Evolutionary conservation across 2,329 filamentous ascomycete species (phyloP), one percentile per base, ranked within the genome.

Genomic region (Botrytis tulipae): DNA sequence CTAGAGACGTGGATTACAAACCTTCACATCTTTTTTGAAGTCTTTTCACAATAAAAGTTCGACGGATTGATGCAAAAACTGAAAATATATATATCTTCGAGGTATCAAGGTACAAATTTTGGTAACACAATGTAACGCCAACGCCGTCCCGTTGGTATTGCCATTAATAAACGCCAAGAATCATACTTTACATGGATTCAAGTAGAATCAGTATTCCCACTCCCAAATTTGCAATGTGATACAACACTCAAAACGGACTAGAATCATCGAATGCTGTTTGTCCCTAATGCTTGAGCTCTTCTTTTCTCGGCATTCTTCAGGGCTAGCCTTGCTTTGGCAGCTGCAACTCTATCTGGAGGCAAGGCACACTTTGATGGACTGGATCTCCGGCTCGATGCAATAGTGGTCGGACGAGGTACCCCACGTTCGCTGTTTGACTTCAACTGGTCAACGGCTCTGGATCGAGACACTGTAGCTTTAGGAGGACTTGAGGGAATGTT

Each of bases 301-400:
- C 70, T 78, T 74, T 80, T 81, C 57, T 80, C 79, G 12, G 79
- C 78, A 63, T 76, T 76, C 63, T 80, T 81, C 71, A 77, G 75
- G 68, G 81, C 78, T 12, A 82, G 73, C 67, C 81, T 77, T 54
- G 80, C 80, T 71, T 77, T 80, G 16, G 81, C 81, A 48, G 81
- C 81, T 44, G 80, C 81, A 59, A 76, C 77, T 71, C 81, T 78
- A 35, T 81, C 81, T 42, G 81, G 80, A 42, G 79, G 78, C 22
- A 82, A 74, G 14, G 74, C 73, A 46, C 62, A 70, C 57, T 76
- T 78, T 68, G 75, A 77, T 16, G 78, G 70, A 68, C 74, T 77
- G 25, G 76, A 73, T 22, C 76, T 59, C 51, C 76, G 72, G 59
- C 75, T 78, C n/a, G 78, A 76, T 32, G 73, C 67, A 35, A 74